Base-by-base conservation (phyloP, 2,329 filamentous ascomycete genomes). In the Boeremia lycopersici region DNA sequence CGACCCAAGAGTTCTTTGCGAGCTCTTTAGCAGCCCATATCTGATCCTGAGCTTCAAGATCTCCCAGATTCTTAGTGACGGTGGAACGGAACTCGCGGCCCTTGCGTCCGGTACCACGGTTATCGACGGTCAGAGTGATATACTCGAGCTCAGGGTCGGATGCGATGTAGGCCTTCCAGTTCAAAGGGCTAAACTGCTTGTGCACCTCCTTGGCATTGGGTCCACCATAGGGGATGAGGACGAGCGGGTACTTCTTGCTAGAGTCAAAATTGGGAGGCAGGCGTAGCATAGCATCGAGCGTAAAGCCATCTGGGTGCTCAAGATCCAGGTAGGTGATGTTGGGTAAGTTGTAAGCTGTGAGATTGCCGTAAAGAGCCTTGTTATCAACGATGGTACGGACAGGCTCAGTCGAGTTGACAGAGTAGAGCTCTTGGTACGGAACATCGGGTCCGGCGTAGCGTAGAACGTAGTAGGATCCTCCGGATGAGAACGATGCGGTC, bases 211-310 rank as follows among this genome's bases (percentile, higher is more conserved):
- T 87, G 0, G 86, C 82, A 53, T 83, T 83, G 0, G 87, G 87
- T 0, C 87, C 87, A 17, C 87, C 87, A 68, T 90, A 90, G 0
- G 86, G 86, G 1, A 83, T 86, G 65, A 90, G 86, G 0, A 90
- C 76, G 1, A 86, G 80, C 0, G 87, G 86, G 66, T 90, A 89
- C 61, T 86, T 85, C 74, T 85, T 86, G 12, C 73, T 66, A 0
- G 84, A 73, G 67, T 87, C 79, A 59, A 89, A 89, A 70, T 85
- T 85, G 11, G 85, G 81, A 0, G 88, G 87, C 0, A 89, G 81
- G 4, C 82, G 81, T 62, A 89, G 82, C 80, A 86, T 85, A 28
- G 88, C 85, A 65, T 88, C 87, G 38, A 89, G 71, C 1, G 72
- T 81, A 67, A 82, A 85, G 8, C 86, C 86, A 19, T 83, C 81